Evolutionary conservation across 1,284 basidiomycete species (phyloP), one percentile per base, ranked within the genome.

Genomic region (Rhodotorula sp.): DNA sequence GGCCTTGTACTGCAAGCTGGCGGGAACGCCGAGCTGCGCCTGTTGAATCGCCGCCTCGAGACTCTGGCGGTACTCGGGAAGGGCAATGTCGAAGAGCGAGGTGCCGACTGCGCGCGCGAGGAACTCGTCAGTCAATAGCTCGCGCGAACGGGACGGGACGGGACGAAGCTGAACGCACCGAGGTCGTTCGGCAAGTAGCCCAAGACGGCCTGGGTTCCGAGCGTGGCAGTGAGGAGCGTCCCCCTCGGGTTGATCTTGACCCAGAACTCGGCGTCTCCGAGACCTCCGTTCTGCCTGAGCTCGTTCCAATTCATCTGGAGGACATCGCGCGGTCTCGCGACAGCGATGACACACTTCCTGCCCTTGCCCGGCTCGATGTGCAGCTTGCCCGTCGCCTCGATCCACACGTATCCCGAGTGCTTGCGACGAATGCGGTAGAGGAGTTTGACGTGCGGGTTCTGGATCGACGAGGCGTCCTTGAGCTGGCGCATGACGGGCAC

Each of bases 401-500:
- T 82, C 92, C 92, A 95, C 31, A 92, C 84, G 80, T 89, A 93
- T 5, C 83, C 81, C 4, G 85, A 86, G 61, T 80, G 77, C 78
- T 89, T 90, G 18, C 86, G 85, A 26, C 84, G 84, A 22, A 89
- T 88, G 11, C 91, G 85, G 81, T 90, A 93, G 44, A 92, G 84
- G 20, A 94, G 82, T 78, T 90, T 87, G 64, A 93, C 89, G 1
- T 83, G 83, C 40, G 75, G 69, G 52, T 80, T 80, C 30, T 67
- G 65, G 9, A 77, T 74, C 24, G 78, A 78, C 64, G 82, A 82
- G 72, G 77, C 78, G 20, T 96, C 94, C 80, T 97, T 97, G 71
- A 97, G 84, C 81, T 95, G 92, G 54, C 94, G 87, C 85, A 92
- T 89, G 72, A 96, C 86, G 0, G 93, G 92, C 1, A 95, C 89